Conservation (phyloP, 129 eudicot genomes). For the Heracleum sosnowskyi region DNA sequence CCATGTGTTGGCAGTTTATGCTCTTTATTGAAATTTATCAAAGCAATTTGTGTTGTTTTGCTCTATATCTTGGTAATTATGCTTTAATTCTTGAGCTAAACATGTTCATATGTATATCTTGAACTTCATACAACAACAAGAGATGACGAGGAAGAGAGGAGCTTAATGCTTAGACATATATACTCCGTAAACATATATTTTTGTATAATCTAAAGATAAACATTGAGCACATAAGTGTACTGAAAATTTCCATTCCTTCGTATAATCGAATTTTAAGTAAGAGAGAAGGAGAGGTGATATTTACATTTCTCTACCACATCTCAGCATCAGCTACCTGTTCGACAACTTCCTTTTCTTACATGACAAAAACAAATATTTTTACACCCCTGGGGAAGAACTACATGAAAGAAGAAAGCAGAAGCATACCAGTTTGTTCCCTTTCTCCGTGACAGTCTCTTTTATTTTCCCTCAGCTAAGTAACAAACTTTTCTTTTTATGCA, state of each 20-base stretch:
- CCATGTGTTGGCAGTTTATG: not conserved
- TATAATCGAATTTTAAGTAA: not conserved
- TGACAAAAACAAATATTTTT: not conserved
- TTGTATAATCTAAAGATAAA: too few relatives aligned
- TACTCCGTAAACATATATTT: too few relatives aligned
- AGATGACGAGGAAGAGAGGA: too few relatives aligned
- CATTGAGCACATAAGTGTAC: not conserved
- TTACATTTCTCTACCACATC: conserved; percentile 11
- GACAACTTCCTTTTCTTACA: not conserved
- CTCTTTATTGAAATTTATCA: not conserved
- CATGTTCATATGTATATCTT: not conserved
- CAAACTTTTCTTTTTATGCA: not conserved
- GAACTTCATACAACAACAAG: too few relatives aligned
- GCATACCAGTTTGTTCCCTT: not conserved
- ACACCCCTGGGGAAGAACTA: not conserved
- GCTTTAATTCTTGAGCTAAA: not conserved
- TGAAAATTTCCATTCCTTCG: not conserved
- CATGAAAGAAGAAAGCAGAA: not conserved
- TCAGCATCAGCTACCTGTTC: conserved; percentile 4
- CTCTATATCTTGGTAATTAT: not conserved
- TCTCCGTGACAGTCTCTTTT: not conserved
- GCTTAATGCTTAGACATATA: too few relatives aligned
- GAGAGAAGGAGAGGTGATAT: not conserved
- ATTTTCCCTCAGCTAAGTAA: not conserved
- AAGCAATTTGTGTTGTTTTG: conserved; percentile 9